Percentiles rank a stretch among this genome's conserved stretches.
phyloP scores from a whole-genome alignment of 192 early-diverging fungal species.

The Backusella circina region DNA sequence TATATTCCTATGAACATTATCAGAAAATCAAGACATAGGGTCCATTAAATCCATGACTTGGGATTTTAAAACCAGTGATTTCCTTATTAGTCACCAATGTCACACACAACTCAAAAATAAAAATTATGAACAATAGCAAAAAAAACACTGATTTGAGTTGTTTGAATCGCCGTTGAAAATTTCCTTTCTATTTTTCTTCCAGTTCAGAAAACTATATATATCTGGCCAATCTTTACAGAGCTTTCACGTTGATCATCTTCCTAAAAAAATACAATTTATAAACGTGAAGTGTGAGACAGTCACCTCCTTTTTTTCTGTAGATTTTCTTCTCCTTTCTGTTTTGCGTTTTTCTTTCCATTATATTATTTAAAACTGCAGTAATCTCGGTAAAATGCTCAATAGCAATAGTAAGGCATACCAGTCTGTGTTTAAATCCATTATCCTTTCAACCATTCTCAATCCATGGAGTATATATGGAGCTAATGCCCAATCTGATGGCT shows the following conservation, averaged over 20 bases:
- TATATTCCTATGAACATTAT: too few species aligned
- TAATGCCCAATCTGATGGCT: not conserved
- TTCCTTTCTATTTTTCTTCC: not conserved
- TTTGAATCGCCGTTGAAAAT: not conserved
- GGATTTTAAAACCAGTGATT: not conserved
- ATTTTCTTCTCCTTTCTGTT: not conserved
- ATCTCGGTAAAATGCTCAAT: conserved; percentile 3
- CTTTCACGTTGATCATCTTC: not conserved
- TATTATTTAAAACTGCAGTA: not conserved
- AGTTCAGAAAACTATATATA: not conserved
- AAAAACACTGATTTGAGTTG: not conserved
- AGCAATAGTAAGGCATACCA: not conserved
- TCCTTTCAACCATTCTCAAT: not conserved
- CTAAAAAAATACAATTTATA: not conserved
- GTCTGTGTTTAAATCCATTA: not conserved
- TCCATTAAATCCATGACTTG: not conserved
- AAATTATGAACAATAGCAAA: not conserved
- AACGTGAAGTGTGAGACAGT: not conserved
- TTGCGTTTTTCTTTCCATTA: not conserved
- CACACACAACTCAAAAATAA: not conserved
- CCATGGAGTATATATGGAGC: not conserved
- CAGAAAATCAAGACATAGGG: too few species aligned
- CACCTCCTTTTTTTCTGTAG: not conserved
- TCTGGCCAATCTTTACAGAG: not conserved
- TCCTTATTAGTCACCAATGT: not conserved